Base-by-base conservation (phyloP, 306 rosid species). In the Castanea crenata region DNA sequence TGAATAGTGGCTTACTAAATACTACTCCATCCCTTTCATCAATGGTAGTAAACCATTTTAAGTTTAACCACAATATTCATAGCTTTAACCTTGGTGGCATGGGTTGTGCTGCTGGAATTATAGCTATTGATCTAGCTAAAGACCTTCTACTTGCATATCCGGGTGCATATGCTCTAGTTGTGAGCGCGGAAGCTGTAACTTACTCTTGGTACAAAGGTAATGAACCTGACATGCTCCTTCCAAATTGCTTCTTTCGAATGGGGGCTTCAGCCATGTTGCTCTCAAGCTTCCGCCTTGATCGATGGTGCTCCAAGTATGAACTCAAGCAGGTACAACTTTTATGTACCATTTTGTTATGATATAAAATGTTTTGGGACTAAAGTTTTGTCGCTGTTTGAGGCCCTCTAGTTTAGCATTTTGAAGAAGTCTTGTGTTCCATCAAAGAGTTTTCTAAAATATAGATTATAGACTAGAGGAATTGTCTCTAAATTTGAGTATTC, bases 81-180 rank as follows among this genome's bases (percentile, higher is more conserved):
- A 92, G 92, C 75, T 92, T 85, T 52, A 92, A 88, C 83, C 86
- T 92, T 1, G 92, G 94, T 12, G 97, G 92, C 23, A 90, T 90
- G 91, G 94, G 94, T 6, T 92, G 97, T 68, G 81, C 90, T n/a
- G 97, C 97, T 3, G 97, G 97, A 29, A 72, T 90, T 71, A 82
- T 85, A 18, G 94, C 94, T 69, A 72, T 92, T 55, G 97, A 90
- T 79, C 84, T 92, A 5, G 94, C 90, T 6, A 90, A 69, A 72
- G 97, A 92, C 83, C 90, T 92, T 58, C 75, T 92, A 2, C 88
- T 79, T 76, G 91, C 86, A 0, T 84, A 90, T 77, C 90, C 89
- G 1, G 82, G 81, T 3, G 23, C 82, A 19, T 90, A 87, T 79
- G 94, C 94, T 46, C 83, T 90, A 21, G 94, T 92, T 2, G 92